Conservation (phyloP, 148 eudicot genomes). For the Camellia granthamiana region DNA sequence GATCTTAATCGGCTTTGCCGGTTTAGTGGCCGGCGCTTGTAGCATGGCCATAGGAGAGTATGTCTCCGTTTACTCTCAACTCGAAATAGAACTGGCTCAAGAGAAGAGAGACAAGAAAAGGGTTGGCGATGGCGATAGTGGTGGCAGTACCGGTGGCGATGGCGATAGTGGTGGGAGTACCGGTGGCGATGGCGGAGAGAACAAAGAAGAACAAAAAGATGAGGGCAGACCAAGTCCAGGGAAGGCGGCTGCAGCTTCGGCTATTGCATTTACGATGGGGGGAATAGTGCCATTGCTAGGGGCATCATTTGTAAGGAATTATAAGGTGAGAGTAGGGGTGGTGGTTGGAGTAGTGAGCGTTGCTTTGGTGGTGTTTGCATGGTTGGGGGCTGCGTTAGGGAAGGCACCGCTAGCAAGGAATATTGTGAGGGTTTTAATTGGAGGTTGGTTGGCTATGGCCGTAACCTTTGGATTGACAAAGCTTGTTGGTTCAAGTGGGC, state of each 20-base stretch:
- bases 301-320: constrained; percentile 27
- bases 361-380: constrained; percentile 33
- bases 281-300: constrained; percentile 34
- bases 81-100: constrained; percentile 33
- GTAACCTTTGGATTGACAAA: constrained; percentile 23
- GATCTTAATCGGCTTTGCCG: constrained; percentile 41
- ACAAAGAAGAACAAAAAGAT: neutral
- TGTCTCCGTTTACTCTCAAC: constrained; percentile 41
- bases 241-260: constrained; percentile 28
- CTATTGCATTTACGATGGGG: constrained; percentile 16
- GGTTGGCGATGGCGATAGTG: neutral
- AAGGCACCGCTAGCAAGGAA: constrained; percentile 29
- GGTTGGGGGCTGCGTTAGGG: constrained; percentile 38
- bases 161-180: too few relatives aligned
- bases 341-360: constrained; percentile 29
- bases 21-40: constrained; percentile 38
- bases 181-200: neutral
- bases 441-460: constrained; percentile 51
- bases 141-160: too few relatives aligned
- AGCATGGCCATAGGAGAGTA: constrained; percentile 44
- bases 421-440: constrained; percentile 31
- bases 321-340: constrained; percentile 30
- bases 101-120: constrained; percentile 16
- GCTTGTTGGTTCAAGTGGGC: constrained; percentile 20
- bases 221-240: constrained; percentile 18